Base-by-base conservation (phyloP, 2,329 filamentous ascomycete genomes). In the Diaporthe vexans region DNA sequence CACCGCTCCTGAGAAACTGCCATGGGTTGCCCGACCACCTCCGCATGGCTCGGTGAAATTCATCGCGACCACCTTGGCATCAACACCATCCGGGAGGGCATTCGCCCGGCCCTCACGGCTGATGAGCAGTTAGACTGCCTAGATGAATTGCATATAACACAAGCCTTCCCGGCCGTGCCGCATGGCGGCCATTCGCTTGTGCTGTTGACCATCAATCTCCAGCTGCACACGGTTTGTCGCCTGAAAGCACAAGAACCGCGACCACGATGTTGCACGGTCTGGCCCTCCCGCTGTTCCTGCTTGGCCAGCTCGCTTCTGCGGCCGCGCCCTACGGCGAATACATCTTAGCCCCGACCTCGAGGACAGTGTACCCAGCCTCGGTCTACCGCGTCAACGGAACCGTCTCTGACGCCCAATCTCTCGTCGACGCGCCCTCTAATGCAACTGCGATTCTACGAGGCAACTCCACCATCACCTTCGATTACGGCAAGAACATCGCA, bases 401-500 rank as follows among this genome's bases (percentile, higher is more conserved):
- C 10, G 70, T 78, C 21, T 51, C 72, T 35, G 76, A 76, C 21
- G 72, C 77, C 13, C 61, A 72, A 24, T 76, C 73, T 13, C 54
- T 78, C 7, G 79, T 81, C 56, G 54, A 74, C 29, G 79, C 78
- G 24, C 68, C 74, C 9, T 43, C 43, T 11, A 29, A 46, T 9
- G 70, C 52, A n/a, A 67, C 73, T 13, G 65, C 58, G 8, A 52
- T 74, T 46, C 24, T 67, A 4, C 63, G 48, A 26, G 63, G 63
- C 0, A 72, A 73, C 11, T 84, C 84, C 6, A 81, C 82, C 1
- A 79, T 84, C 8, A 84, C 83, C 0, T 81, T 82, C 29, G 84
- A 85, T 68, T 85, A 82, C 74, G 79, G 80, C 24, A 82, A 81
- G 65, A 85, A 85, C 68, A 80, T 85, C 17, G 84, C 79, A 0